These are phyloP conservation scores for Stagonosporopsis cucurbitacearum DNA, from an alignment of 2,329 filamentous ascomycete genomes.

Conservation along the genomic window DNA sequence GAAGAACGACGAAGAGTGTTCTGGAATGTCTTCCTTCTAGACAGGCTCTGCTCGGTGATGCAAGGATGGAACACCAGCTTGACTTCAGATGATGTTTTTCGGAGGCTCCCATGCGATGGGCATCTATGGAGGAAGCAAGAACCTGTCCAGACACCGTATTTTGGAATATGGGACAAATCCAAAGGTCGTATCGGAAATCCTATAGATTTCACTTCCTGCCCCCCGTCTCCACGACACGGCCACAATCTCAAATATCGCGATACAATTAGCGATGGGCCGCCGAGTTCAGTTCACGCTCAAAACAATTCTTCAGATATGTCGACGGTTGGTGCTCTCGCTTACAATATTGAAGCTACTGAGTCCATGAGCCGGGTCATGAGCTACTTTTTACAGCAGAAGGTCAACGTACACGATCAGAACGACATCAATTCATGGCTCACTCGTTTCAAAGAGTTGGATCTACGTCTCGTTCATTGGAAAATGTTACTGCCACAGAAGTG, in stretches of 20 bases:
- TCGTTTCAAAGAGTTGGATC: constrained; percentile 31
- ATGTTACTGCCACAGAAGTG: constrained; percentile 31
- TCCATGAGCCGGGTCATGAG: constrained; percentile 29
- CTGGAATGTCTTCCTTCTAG: constrained; percentile 30
- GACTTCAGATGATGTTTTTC: constrained; percentile 27
- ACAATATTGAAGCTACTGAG: constrained; percentile 30
- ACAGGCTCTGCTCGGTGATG: constrained; percentile 26
- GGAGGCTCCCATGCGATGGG: constrained; percentile 28
- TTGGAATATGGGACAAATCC: constrained; percentile 33
- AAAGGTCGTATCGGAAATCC: constrained; percentile 25
- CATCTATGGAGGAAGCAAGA: constrained; percentile 28
- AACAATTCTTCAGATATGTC: constrained; percentile 23
- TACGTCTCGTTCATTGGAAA: constrained; percentile 30
- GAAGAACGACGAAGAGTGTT: constrained; percentile 29
- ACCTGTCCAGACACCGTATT: constrained; percentile 25
- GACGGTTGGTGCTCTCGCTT: constrained; percentile 27
- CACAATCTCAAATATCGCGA: background rate
- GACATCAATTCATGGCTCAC: constrained; percentile 29
- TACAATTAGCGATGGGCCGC: background rate
- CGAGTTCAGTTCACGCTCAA: background rate
- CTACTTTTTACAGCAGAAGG: constrained; percentile 30
- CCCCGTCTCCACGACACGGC: constrained; percentile 5
- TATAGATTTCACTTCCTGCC: constrained; percentile 21
- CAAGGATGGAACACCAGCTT: constrained; percentile 30
- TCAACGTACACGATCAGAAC: constrained; percentile 19